Evolutionary conservation across 306 rosid genomes (phyloP), one percentile per base, ranked within the genome.

Genomic region (Trifolium fragiferum): DNA sequence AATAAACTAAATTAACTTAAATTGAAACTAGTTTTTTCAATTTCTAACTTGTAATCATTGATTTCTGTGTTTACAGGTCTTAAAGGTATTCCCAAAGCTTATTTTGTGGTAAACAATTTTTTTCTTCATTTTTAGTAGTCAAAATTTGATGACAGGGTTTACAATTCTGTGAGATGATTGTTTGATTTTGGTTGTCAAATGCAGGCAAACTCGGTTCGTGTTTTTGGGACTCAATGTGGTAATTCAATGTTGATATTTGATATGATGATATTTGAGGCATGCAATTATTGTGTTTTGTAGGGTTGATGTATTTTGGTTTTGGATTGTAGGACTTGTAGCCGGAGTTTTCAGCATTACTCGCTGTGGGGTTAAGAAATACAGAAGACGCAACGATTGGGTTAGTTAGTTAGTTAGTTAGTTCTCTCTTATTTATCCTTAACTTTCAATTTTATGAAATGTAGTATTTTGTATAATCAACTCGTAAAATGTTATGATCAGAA

Each of bases 311-410:
- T 5, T 27, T 74, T 50, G 20, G 58, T 76, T 82, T 60, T 62
- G 49, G 53, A 23, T 37, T 80, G 61, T 65, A 94, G 99, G 96
- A 67, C 72, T 94, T 70, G 86, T 92, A 75, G 90, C 88, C 40
- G 99, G 89, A 72, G 64, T 86, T 62, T 88, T 71, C 84, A 60
- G 77, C 41, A 20, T 78, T 69, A 76, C 95, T 14, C 85, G 85
- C 32, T 94, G 97, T 15, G 95, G 93, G 50, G 83, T 90, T 72
- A 88, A 81, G 80, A 86, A 72, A 79, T 86, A 87, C 79, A 75
- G 96, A 72, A 35, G 77, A 8, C 83, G 72, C 84, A 81, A 86
- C 66, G 99, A 94, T 87, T 89, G 90, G 99, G 99, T 94, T 81
- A 81, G 87, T 76, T 35, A 8, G 18, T 49, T 55, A 2, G 87